These are phyloP conservation scores for Akanthomyces muscarius DNA, from an alignment of 2,329 filamentous ascomycete species.

Conservation along the genomic window DNA sequence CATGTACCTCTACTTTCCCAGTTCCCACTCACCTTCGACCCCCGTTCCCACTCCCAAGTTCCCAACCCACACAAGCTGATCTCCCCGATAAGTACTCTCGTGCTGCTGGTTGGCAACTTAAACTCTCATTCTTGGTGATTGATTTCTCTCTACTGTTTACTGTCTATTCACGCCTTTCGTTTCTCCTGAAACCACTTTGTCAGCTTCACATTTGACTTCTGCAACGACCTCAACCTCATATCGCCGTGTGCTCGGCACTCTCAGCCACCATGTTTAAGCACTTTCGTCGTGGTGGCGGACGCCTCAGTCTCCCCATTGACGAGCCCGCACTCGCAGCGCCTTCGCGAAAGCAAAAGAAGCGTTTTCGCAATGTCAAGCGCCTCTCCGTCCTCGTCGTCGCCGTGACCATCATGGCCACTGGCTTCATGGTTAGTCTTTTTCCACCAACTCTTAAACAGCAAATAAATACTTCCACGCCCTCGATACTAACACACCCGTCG, in stretches of 20 bases:
- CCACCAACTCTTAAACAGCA: too few species aligned
- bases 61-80: too few species aligned
- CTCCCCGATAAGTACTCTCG: too few species aligned
- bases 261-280: constrained; percentile 11
- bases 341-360: constrained; percentile 13
- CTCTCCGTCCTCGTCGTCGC: constrained; percentile 12
- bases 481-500: background rate
- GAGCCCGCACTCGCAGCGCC: background rate
- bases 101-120: too few species aligned
- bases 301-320: constrained; percentile 11
- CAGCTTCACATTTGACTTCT: background rate
- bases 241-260: background rate
- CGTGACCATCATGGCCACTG: constrained; percentile 15
- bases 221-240: too few species aligned
- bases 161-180: too few species aligned
- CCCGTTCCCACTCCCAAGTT: too few species aligned
- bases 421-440: constrained; percentile 5
- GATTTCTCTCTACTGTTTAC: too few species aligned
- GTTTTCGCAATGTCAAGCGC: constrained; percentile 14
- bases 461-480: too few species aligned
- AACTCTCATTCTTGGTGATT: background rate
- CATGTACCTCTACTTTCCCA: too few species aligned
- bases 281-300: constrained; percentile 12
- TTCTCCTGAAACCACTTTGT: too few species aligned
- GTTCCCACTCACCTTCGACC: too few species aligned